Percentiles rank a stretch among this genome's conserved stretches.
These are phyloP conservation scores for Apiospora aurea DNA, from an alignment of 2,329 filamentous ascomycete species.

Conservation along the genomic window DNA sequence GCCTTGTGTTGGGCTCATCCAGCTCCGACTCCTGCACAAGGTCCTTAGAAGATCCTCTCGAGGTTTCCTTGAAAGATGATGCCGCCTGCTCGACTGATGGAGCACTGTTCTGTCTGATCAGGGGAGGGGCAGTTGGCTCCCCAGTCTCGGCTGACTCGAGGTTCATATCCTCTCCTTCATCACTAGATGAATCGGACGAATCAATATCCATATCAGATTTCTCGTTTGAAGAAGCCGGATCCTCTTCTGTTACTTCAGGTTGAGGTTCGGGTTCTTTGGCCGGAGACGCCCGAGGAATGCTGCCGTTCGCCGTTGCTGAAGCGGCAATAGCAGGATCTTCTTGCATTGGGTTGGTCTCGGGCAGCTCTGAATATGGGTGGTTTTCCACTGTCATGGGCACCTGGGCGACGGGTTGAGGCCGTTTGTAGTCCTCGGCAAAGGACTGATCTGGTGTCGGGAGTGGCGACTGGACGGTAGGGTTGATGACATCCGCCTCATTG, in stretches of 20 bases:
- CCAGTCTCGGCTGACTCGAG: background rate
- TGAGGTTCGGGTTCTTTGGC: background rate
- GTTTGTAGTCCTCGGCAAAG: background rate
- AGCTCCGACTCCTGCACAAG: background rate
- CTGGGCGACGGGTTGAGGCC: background rate
- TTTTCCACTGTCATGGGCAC: background rate
- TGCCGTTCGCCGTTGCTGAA: background rate
- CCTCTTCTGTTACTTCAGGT: constrained; percentile 20
- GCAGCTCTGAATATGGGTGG: background rate
- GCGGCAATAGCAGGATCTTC: background rate
- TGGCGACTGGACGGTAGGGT: background rate
- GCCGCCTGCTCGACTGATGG: background rate
- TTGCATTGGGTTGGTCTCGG: background rate
- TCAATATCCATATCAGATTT: constrained; percentile 29
- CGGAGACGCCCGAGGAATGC: background rate
- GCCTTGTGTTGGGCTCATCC: background rate
- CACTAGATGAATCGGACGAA: constrained; percentile 24
- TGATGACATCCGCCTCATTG: background rate
- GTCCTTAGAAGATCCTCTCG: background rate
- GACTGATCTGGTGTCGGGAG: constrained; percentile 8
- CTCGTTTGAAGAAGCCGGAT: constrained; percentile 16
- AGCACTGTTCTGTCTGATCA: background rate
- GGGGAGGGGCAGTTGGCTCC: background rate
- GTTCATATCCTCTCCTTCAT: constrained; percentile 15
- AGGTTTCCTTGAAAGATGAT: background rate